Base-by-base conservation (phyloP, 2,329 filamentous ascomycete species). In the Clonostachys sp. region DNA sequence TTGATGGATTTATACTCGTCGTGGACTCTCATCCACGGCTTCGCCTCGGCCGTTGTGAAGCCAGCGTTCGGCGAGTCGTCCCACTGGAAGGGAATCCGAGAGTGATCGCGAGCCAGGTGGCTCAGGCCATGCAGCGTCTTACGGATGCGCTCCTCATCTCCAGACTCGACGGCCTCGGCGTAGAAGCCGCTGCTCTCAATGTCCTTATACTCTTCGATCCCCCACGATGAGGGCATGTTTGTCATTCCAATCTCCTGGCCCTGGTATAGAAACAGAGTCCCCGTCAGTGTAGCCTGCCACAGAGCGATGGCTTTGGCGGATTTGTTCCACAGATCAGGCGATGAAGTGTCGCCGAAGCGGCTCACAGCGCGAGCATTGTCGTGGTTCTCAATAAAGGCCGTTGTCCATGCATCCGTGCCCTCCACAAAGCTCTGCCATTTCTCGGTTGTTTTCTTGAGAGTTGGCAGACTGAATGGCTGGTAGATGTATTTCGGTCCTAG, bases 1-100 rank as follows among this genome's bases (percentile, higher is more conserved):
- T 88, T 89, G 57, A 83, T 71, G 2, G 65, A 57, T 3, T 54
- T 54, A 55, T 79, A 83, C 33, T 76, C 70, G 17, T 84, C 78
- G 54, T 87, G 82, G 2, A 83, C 75, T 2, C 78, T 71, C 80
- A 88, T 88, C 85, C 85, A 89, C 0, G 85, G 81, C 52, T 71
- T 73, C 1, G 58, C 59, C 0, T 48, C 53, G 0, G 48, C 53
- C 13, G 57, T 54, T 0, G 80, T 77, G 61, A 89, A 89, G 0
- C 86, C 85, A 0, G 80, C 80, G 50, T 86, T 74, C 0, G 73
- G 63, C 0, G 69, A 66, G 2, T 63, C 70, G 45, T 77, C 73
- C 86, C 86, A 89, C 45, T 85, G 83, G 59, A 89, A 80, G 0
- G 85, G 85, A 3, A 83, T 75, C 1, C 85, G 70, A 2, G 82